Conservation (phyloP, 2,329 filamentous ascomycete species). For the Ramularia collo-cygni region DNA sequence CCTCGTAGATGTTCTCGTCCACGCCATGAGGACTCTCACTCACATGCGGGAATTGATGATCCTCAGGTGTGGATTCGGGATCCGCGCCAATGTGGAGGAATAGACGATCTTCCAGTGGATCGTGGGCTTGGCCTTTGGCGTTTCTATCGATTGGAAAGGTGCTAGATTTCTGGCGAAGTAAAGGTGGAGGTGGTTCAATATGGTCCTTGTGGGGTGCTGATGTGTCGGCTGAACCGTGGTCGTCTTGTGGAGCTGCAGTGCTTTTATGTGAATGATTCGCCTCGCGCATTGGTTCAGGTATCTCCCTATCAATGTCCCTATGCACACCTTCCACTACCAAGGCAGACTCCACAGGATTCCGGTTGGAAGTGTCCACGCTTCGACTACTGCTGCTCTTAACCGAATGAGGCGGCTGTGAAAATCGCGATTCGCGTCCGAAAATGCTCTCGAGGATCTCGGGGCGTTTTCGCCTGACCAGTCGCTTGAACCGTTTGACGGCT, state of each 20-base stretch:
- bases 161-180: conserved; percentile 12
- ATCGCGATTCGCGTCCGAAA: conserved; percentile 51
- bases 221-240: not conserved
- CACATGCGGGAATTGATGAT: conserved; percentile 25
- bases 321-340: conserved; percentile 51
- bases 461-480: conserved; percentile 55
- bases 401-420: conserved; percentile 48
- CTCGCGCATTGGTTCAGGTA: conserved; percentile 22
- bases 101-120: conserved; percentile 57
- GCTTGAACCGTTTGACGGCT: conserved; percentile 84
- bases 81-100: conserved; percentile 67
- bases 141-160: conserved; percentile 27
- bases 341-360: conserved; percentile 42
- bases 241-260: not conserved
- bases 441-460: conserved; percentile 52
- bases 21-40: conserved; percentile 19
- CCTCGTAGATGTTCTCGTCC: conserved; percentile 63
- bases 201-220: not conserved
- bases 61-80: conserved; percentile 27
- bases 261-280: conserved; percentile 8
- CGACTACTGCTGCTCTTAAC: conserved; percentile 17
- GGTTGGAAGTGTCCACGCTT: conserved; percentile 47
- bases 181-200: not conserved
- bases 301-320: conserved; percentile 32
- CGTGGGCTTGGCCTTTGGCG: conserved; percentile 57